Base-by-base conservation (phyloP, 106 monocot species). In the Allium cepa region DNA sequence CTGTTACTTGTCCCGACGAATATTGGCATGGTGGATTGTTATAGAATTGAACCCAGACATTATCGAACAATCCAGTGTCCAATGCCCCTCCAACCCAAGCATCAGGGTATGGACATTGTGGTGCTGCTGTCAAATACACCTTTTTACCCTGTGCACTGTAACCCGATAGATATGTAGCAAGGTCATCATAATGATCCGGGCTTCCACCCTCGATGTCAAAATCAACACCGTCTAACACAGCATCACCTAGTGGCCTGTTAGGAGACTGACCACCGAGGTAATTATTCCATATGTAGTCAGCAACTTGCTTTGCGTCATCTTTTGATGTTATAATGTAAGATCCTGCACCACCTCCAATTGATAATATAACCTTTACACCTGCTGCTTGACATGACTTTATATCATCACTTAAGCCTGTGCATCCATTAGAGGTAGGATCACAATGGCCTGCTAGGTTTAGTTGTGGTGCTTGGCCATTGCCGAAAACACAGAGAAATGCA, bases 161-260 rank as follows among this genome's bases (percentile, higher is more conserved):
- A 1, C 17, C 50, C 9, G 59, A 60, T n/a, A 71, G 50, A 47
- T 59, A 48, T 47, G 15, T 16, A 11, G 71, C 71, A 3, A 71
- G 71, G 18, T 71, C 71, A 50, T 71, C 71, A 11, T 50, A 71
- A 57, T 71, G 71, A 8, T 60, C 48, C 0, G 71, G 48, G 50
- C 58, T 47, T 14, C 70, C 58, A 46, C 47, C 47, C 47, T 70
- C 59, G 17, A 70, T 70, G 15, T 71, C 60, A 27, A 71, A 71
- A 48, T 60, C 60, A 6, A 60, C 66, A 9, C 77, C 77, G 9
- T 77, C 77, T 36, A 77, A 71, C 12, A 71, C 77, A 7, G 77
- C 77, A 36, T 59, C 65, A n/a, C 77, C 77, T 47, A 77, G 56
- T 5, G 77, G 77, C 28, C 77, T 71, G 0, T 18, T 26, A 15